Evolutionary conservation across 2,329 filamentous ascomycete species (phyloP), one percentile per base, ranked within the genome.

Genomic region (Pyrenophora tritici-repentis): DNA sequence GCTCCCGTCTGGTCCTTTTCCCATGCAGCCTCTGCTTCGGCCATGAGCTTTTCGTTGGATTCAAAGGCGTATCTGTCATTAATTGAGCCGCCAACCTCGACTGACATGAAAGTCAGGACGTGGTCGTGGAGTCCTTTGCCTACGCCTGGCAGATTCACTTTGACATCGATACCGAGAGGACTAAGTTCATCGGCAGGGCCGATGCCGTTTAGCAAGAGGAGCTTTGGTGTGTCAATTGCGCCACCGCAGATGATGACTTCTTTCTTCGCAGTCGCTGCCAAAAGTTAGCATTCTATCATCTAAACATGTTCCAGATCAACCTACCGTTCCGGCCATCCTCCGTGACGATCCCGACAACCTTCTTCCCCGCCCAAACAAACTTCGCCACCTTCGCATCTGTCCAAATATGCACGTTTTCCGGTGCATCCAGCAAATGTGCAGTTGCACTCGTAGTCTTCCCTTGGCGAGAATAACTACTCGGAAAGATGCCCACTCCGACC

Each of bases 351-450:
- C 70, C 71, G 7, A 63, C 48, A 6, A 71, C 66, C 22, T 39
- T 67, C 17, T 58, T 59, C 2, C 68, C 69, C 13, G 64, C 58
- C 53, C 68, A 69, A 36, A 59, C 18, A 13, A 73, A 48, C 12
- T 43, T 55, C n/a, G 63, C 47, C 14, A 85, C 81, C 2, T 75
- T 73, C 0, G 79, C 67, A 16, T 78, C 67, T 3, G 80, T 81
- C 51, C 81, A 54, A 20, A 86, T 72, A 0, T 76, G 79, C 33
- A 87, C 66, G 52, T 86, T 87, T 0, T 72, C 62, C 0, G 81
- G 80, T 0, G 62, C 37, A 3, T 75, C 73, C 10, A 76, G 61
- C 43, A 73, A 53, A 65, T 73, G 66, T 29, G 67, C 72, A 17
- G 50, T 61, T 8, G 71, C 71, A 50, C 70, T 72, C 29, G 68